These are phyloP conservation scores for Gomphus sp. DNA, from an alignment of 1,284 basidiomycete species.

Conservation along the genomic window DNA sequence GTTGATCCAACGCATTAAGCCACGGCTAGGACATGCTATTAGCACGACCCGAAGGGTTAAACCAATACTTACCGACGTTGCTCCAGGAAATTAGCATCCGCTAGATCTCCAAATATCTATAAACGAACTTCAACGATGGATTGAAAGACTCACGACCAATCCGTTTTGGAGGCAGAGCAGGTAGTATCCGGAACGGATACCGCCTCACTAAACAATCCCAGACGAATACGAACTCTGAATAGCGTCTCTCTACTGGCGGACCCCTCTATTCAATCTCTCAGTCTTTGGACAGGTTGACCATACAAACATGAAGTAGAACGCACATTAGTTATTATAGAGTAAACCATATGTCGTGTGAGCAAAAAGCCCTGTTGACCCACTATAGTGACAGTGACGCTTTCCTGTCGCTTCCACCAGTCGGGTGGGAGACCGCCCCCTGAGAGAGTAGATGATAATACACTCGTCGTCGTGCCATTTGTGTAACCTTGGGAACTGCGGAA, in stretches of 20 bases:
- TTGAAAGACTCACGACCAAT: slow-evolving; percentile 60
- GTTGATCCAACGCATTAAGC: slow-evolving; percentile 73
- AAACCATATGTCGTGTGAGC: slow-evolving; percentile 74
- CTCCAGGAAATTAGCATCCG: slow-evolving; percentile 83
- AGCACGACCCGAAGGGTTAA: background rate
- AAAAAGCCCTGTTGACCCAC: slow-evolving; percentile 84
- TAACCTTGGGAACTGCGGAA: slow-evolving; percentile 14
- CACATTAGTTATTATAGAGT: slow-evolving; percentile 74
- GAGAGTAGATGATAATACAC: slow-evolving; percentile 42
- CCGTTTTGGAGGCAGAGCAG: slow-evolving; percentile 84
- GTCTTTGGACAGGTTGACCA: slow-evolving; percentile 1
- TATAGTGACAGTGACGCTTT: slow-evolving; percentile 59
- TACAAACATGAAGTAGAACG: slow-evolving; percentile 21
- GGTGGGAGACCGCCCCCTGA: slow-evolving; percentile 62
- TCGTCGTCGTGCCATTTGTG: slow-evolving; percentile 28
- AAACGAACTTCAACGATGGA: background rate
- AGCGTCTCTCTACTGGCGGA: slow-evolving; percentile 60
- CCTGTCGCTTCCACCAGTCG: slow-evolving; percentile 81
- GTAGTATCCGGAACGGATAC: slow-evolving; percentile 89
- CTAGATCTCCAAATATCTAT: slow-evolving; percentile 26
- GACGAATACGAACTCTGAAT: slow-evolving; percentile 86
- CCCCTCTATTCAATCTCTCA: slow-evolving; percentile 38
- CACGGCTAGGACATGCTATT: slow-evolving; percentile 43
- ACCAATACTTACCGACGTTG: slow-evolving; percentile 54
- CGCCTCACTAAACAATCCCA: slow-evolving; percentile 72